Evolutionary conservation across 768 basidiomycete species (phyloP).

Genomic region (Sistotremastrum niveocremeum): DNA sequence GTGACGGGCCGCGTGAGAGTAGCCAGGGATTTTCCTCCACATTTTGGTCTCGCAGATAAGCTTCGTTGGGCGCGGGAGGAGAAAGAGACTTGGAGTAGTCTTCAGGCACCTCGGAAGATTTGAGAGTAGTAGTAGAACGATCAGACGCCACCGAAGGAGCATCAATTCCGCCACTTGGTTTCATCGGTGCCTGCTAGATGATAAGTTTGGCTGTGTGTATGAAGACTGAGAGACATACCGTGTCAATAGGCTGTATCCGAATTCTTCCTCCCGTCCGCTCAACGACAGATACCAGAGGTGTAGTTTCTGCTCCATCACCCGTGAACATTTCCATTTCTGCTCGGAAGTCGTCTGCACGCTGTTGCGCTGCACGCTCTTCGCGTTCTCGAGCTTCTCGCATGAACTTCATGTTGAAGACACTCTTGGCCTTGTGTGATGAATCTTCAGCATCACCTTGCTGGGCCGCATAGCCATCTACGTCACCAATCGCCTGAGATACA

Average conservation of each 20-base stretch:
- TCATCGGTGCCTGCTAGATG: not conserved
- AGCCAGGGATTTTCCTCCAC: constrained; percentile 72
- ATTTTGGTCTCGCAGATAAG: constrained; percentile 8
- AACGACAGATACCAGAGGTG: constrained; percentile 25
- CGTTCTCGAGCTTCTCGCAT: constrained; percentile 87
- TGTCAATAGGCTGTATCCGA: constrained; percentile 41
- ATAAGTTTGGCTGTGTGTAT: not conserved
- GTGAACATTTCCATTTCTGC: constrained; percentile 45
- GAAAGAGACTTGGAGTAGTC: constrained; percentile 13
- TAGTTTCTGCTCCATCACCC: constrained; percentile 11
- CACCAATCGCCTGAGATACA: constrained; percentile 20
- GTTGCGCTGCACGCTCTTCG: constrained; percentile 40
- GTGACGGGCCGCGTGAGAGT: constrained; percentile 22
- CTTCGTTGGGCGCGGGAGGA: constrained; percentile 10
- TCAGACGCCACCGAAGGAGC: constrained; percentile 31
- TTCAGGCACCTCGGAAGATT: constrained; percentile 39
- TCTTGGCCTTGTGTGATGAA: constrained; percentile 29
- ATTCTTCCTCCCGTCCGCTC: constrained; percentile 58
- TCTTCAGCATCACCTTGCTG: constrained; percentile 9
- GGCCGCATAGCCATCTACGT: constrained; percentile 12
- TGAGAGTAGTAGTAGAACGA: constrained; percentile 56
- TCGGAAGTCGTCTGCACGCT: constrained; percentile 59
- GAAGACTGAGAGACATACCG: constrained; percentile 8
- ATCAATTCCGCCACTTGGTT: constrained; percentile 4
- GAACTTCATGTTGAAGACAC: constrained; percentile 93